Evolutionary conservation across 2,329 filamentous ascomycete genomes (phyloP).

Genomic region (Cordyceps cateniannulata): DNA sequence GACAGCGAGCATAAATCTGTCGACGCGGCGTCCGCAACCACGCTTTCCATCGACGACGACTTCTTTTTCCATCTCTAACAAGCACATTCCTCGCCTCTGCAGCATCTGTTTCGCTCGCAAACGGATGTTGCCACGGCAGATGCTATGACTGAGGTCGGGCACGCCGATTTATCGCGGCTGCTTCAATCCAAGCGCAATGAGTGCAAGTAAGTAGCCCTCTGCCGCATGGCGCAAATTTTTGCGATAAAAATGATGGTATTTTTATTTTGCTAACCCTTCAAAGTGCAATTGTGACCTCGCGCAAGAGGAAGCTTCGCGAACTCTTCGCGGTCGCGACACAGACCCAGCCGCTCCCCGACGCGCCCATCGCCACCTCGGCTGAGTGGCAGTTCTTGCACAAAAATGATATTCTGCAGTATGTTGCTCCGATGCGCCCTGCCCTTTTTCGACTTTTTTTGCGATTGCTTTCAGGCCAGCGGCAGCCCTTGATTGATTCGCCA

Average conservation of each 20-base stretch:
- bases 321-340: slow-evolving; percentile 75
- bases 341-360: slow-evolving; percentile 53
- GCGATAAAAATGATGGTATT: slow-evolving; percentile 40
- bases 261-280: slow-evolving; percentile 36
- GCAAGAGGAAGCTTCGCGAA: slow-evolving; percentile 86
- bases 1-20: slow-evolving; percentile 21
- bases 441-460: slow-evolving; percentile 12
- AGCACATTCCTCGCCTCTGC: slow-evolving; percentile 18
- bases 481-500: slow-evolving; percentile 17
- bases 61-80: slow-evolving; percentile 24
- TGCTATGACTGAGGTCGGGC: slow-evolving; percentile 67
- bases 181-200: slow-evolving; percentile 59
- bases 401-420: slow-evolving; percentile 55
- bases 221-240: slow-evolving; percentile 42
- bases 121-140: slow-evolving; percentile 63
- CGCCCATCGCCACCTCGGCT: slow-evolving; percentile 42
- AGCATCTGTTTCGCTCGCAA: slow-evolving; percentile 56
- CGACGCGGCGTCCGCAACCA: slow-evolving; percentile 23
- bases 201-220: slow-evolving; percentile 47
- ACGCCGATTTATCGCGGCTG: slow-evolving; percentile 58
- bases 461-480: not conserved
- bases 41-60: slow-evolving; percentile 25
- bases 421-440: slow-evolving; percentile 17
- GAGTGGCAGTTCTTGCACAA: slow-evolving; percentile 52
- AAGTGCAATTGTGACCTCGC: slow-evolving; percentile 71